A percentile compares a stretch with the other conserved stretches of the same genome.
Evolutionary conservation across 345 rosid genomes (phyloP).

Genomic region (Brassica incana): DNA sequence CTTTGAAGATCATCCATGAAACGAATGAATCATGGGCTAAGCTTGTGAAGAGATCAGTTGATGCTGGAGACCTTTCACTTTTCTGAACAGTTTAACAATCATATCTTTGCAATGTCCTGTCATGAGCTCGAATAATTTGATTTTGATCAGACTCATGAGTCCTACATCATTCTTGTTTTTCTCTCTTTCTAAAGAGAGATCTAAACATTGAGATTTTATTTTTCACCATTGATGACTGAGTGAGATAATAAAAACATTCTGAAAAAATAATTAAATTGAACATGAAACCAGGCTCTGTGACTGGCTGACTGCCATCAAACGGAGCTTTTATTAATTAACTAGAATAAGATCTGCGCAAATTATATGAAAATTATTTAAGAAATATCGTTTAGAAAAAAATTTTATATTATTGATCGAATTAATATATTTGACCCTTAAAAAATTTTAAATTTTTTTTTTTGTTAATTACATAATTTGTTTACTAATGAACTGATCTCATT

Average conservation of each 20-base stretch:
- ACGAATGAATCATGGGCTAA: slow-evolving; percentile 85
- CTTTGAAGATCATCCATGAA: slow-evolving; percentile 74
- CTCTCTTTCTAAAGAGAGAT: background rate
- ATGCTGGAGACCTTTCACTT: slow-evolving; percentile 68
- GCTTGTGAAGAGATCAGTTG: slow-evolving; percentile 70
- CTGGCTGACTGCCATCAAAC: background rate
- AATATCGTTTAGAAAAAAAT: no score
- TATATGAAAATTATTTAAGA: no score
- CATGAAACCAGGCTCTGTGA: background rate
- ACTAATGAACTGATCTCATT: no score
- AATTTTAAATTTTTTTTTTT: no score
- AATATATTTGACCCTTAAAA: no score
- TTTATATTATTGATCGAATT: no score
- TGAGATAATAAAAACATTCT: slow-evolving; percentile 3
- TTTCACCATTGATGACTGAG: slow-evolving; percentile 23
- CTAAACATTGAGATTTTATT: slow-evolving; percentile 2
- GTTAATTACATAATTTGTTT: no score
- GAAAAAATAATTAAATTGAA: background rate
- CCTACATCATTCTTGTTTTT: slow-evolving; percentile 23
- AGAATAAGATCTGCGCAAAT: no score
- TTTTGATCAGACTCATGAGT: background rate
- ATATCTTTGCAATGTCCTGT: slow-evolving; percentile 1
- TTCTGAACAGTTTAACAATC: slow-evolving; percentile 21
- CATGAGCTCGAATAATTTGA: slow-evolving; percentile 9
- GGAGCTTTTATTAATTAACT: background rate